phyloP scores from a whole-genome alignment of 2,329 filamentous ascomycete species.

The Aureobasidium zeae region DNA sequence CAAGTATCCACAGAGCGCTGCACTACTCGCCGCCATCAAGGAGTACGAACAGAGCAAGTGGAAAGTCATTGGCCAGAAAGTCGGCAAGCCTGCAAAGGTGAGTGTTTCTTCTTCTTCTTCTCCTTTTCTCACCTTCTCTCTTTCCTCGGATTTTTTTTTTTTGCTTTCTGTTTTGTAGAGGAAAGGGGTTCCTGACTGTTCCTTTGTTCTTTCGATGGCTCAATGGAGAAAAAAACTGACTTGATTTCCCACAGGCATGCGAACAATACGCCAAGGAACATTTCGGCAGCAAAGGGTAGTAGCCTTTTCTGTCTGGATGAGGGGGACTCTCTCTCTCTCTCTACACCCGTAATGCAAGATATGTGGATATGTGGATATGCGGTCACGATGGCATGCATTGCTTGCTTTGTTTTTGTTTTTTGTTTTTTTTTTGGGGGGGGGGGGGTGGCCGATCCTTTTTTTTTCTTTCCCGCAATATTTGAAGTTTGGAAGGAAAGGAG shows the following conservation, averaged over 20 bases:
- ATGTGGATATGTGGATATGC: too few species aligned
- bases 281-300: constrained; percentile 51
- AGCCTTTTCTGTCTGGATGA: background rate
- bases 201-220: too few species aligned
- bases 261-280: constrained; percentile 96
- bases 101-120: background rate
- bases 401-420: constrained; percentile 1
- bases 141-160: too few species aligned
- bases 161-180: too few species aligned
- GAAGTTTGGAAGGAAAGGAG: too few species aligned
- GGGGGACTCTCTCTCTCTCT: background rate
- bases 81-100: constrained; percentile 95
- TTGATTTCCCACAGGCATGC: constrained; percentile 49
- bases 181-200: too few species aligned
- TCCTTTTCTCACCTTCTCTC: background rate
- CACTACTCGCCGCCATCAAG: constrained; percentile 86
- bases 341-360: too few species aligned
- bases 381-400: background rate
- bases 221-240: background rate
- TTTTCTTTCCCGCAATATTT: too few species aligned
- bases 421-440: too few species aligned
- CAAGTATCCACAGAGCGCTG: constrained; percentile 26
- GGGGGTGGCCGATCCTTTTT: too few species aligned
- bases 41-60: constrained; percentile 98
- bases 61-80: constrained; percentile 94